phyloP scores from a whole-genome alignment of 1,139 yeast genomes.

The Magnusiomyces magnusii region DNA sequence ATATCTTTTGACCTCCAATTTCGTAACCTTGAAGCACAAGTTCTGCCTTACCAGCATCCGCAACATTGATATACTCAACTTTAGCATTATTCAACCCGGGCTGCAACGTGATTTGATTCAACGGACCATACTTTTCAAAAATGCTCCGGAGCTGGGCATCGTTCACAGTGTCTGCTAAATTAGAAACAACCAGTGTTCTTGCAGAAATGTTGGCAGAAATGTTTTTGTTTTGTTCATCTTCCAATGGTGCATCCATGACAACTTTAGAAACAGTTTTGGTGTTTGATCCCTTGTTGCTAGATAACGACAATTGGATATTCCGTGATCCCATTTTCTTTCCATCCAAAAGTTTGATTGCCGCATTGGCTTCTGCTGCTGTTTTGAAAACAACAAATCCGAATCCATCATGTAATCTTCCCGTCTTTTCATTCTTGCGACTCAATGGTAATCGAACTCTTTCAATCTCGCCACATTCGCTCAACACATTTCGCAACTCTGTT shows the following conservation, averaged over 20 bases:
- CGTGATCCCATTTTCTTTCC: constrained; percentile 21
- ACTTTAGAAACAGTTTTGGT: constrained; percentile 9
- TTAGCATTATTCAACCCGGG: constrained; percentile 47
- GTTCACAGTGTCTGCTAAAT: constrained; percentile 26
- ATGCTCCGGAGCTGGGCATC: constrained; percentile 26
- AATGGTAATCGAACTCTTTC: constrained; percentile 33
- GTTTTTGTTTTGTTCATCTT: background rate
- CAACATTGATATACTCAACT: constrained; percentile 42
- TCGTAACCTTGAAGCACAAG: constrained; percentile 41
- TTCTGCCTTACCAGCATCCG: constrained; percentile 50
- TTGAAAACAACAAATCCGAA: constrained; percentile 31
- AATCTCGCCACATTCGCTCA: constrained; percentile 42
- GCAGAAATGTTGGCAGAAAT: constrained; percentile 15
- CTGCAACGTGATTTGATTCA: constrained; percentile 45
- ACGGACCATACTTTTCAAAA: constrained; percentile 40
- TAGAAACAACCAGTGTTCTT: constrained; percentile 23
- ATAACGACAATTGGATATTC: constrained; percentile 20
- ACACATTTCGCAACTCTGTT: constrained; percentile 26
- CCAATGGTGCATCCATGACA: background rate
- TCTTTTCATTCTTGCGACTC: constrained; percentile 18
- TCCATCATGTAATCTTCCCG: constrained; percentile 30
- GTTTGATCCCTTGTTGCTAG: constrained; percentile 11
- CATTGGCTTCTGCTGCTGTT: constrained; percentile 24
- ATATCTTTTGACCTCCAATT: constrained; percentile 36
- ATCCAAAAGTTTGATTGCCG: constrained; percentile 22